phyloP scores from a whole-genome alignment of 495 filamentous ascomycete genomes.

The Neurospora terricola region DNA sequence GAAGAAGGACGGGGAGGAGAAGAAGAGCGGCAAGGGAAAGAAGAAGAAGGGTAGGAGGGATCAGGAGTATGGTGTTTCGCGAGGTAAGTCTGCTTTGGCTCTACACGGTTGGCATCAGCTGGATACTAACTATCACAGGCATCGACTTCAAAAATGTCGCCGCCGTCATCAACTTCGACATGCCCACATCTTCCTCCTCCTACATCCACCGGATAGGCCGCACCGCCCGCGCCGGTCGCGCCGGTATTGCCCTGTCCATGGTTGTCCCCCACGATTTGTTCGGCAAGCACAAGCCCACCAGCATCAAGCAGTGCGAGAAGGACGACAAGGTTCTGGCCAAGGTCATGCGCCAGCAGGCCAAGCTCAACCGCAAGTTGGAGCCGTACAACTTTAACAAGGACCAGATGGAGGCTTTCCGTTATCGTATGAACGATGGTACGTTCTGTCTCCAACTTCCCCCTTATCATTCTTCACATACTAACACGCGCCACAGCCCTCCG shows the following conservation, averaged over 20 bases:
- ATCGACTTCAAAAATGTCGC: constrained; percentile 96
- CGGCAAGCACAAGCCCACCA: constrained; percentile 83
- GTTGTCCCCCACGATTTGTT: constrained; percentile 70
- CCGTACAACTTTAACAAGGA: constrained; percentile 92
- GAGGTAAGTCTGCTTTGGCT: constrained; percentile 38
- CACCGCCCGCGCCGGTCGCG: constrained; percentile 80
- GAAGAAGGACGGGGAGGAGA: constrained; percentile 11
- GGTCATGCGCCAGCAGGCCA: constrained; percentile 61
- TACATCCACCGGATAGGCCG: constrained; percentile 93
- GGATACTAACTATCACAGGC: constrained; percentile 6
- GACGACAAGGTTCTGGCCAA: constrained; percentile 75
- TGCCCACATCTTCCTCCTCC: constrained; percentile 77
- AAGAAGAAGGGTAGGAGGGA: constrained; percentile 31
- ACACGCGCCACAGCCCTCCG: constrained; percentile 34
- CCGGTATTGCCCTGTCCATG: constrained; percentile 92
- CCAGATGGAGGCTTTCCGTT: constrained; percentile 85
- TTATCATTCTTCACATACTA: not conserved
- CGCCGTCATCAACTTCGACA: constrained; percentile 93
- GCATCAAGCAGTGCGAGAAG: constrained; percentile 55
- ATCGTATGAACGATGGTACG: constrained; percentile 80
- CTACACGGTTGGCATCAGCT: not conserved
- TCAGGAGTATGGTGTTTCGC: constrained; percentile 84
- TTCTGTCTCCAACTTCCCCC: no score
- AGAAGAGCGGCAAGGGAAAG: constrained; percentile 17
- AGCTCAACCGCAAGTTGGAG: constrained; percentile 66